Base-by-base conservation (phyloP, 2,329 filamentous ascomycete genomes). In the Colletotrichum graminicola region DNA sequence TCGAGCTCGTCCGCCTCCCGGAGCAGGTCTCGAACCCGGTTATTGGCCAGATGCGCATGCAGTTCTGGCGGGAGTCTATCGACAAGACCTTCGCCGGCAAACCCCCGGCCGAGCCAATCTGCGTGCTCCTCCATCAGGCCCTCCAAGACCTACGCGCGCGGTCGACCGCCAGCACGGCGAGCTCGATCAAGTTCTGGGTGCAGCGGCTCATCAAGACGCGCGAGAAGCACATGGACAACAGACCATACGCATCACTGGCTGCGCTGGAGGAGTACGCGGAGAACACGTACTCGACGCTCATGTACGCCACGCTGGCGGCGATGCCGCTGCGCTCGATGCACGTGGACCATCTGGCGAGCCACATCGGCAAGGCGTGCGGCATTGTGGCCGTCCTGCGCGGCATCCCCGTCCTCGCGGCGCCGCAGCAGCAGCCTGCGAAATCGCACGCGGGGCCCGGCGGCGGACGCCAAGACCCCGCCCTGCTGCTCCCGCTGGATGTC, bases 61-160 rank as follows among this genome's bases (percentile, higher is more conserved):
- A 97, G 80, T 98, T 98, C 85, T 98, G 96, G 93, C 90, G 93
- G 61, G 95, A 98, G 76, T 90, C 93, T 5, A 85, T 99, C 62
- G 88, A 92, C 65, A 91, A 92, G 73, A 92, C 93, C 1, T 92
- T 98, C 72, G 87, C 92, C 1, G 93, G 92, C 41, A 85, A 86
- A 0, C 95, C 96, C 1, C 94, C 95, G 1, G 94, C 94, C 77
- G 95, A 99, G 79, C 96, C 96, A 29, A 93, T 98, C 52, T 95
- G 95, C 70, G 89, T 97, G 39, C 86, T 98, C 6, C 87, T 99
- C 1, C 88, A 94, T 73, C 89, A 91, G 68, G 92, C 92, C 29
- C 87, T 97, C 21, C 85, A 88, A 8, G 87, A 90, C 73, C 87
- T 93, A 78, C 82, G 87, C 77, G 78, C 80, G 10, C 79, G 79